Conservation (phyloP, 768 basidiomycete species). For the Mycena indigotica region DNA sequence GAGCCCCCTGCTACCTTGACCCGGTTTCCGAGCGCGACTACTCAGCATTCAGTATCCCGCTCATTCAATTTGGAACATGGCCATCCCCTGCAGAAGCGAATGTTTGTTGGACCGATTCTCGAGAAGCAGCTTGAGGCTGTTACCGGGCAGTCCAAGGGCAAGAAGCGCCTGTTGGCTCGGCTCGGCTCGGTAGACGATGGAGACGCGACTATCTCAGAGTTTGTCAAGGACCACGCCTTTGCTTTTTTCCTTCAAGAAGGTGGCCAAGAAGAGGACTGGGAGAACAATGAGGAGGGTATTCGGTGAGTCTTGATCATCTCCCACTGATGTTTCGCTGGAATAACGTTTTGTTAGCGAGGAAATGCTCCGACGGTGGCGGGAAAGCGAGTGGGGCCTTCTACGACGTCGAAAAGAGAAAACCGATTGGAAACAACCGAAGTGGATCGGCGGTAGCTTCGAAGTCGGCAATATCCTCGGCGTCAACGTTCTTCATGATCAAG, state of each 20-base stretch:
- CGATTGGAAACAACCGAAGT: constrained; percentile 35
- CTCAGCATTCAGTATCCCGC: background rate
- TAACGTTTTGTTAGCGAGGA: constrained; percentile 42
- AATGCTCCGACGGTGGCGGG: constrained; percentile 61
- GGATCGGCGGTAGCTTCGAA: constrained; percentile 79
- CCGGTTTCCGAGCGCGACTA: background rate
- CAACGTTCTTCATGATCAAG: constrained; percentile 50
- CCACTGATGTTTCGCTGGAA: background rate
- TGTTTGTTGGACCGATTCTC: constrained; percentile 80
- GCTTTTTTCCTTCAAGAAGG: constrained; percentile 66
- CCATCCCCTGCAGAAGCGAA: constrained; percentile 40
- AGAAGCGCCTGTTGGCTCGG: constrained; percentile 29
- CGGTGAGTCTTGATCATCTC: constrained; percentile 14
- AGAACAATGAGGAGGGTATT: constrained; percentile 51
- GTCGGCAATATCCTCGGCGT: constrained; percentile 77
- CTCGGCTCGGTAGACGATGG: constrained; percentile 33
- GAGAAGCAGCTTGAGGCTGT: constrained; percentile 51
- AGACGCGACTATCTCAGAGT: constrained; percentile 43
- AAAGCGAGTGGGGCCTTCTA: constrained; percentile 64
- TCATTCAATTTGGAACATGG: constrained; percentile 29
- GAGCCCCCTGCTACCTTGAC: constrained; percentile 1
- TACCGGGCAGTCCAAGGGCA: constrained; percentile 29
- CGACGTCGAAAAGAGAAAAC: constrained; percentile 40
- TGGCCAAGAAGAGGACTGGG: constrained; percentile 70
- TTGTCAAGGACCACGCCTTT: constrained; percentile 63